A percentile compares a stretch with the other conserved stretches of the same genome.
These are phyloP conservation scores for Phyllosticta citriasiana DNA, from an alignment of 2,329 filamentous ascomycete genomes.

Conservation along the genomic window DNA sequence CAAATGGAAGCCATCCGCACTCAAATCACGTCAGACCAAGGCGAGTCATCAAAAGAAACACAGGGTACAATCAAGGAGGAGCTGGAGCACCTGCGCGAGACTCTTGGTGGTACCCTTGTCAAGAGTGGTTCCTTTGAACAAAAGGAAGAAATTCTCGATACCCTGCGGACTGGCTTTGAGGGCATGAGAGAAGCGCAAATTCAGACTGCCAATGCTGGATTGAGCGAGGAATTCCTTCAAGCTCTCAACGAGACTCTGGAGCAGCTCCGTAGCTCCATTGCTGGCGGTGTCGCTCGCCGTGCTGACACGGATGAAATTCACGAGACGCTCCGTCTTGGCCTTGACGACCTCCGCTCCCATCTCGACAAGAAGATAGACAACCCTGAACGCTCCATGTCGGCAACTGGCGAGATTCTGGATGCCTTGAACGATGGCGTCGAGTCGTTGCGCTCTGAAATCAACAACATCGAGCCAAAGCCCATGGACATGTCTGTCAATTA, in stretches of 20 bases:
- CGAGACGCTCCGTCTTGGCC: slow-evolving; percentile 38
- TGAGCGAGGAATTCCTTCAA: slow-evolving; percentile 43
- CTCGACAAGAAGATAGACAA: slow-evolving; percentile 44
- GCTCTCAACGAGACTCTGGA: slow-evolving; percentile 42
- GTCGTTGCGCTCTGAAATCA: slow-evolving; percentile 63
- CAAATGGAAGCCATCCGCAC: slow-evolving; percentile 34
- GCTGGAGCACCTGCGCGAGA: slow-evolving; percentile 34
- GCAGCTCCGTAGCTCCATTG: slow-evolving; percentile 34
- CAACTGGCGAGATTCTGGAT: slow-evolving; percentile 50
- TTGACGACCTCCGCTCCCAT: slow-evolving; percentile 41
- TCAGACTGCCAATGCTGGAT: slow-evolving; percentile 12
- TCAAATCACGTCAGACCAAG: slow-evolving; percentile 29
- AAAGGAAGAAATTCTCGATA: slow-evolving; percentile 33
- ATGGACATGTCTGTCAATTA: slow-evolving; percentile 75
- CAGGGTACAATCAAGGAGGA: slow-evolving; percentile 34
- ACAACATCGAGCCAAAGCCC: slow-evolving; percentile 66
- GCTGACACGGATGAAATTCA: slow-evolving; percentile 40
- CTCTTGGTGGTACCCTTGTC: slow-evolving; percentile 33
- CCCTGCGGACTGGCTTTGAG: slow-evolving; percentile 28
- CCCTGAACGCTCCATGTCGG: slow-evolving; percentile 42
- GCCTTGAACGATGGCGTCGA: slow-evolving; percentile 62
- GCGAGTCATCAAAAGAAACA: slow-evolving; percentile 31
- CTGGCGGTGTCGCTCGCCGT: slow-evolving; percentile 28
- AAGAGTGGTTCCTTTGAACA: slow-evolving; percentile 23
- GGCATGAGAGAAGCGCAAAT: slow-evolving; percentile 19